Evolutionary conservation across 2,329 filamentous ascomycete species (phyloP).

Genomic region (Talaromyces albobiverticillius): DNA sequence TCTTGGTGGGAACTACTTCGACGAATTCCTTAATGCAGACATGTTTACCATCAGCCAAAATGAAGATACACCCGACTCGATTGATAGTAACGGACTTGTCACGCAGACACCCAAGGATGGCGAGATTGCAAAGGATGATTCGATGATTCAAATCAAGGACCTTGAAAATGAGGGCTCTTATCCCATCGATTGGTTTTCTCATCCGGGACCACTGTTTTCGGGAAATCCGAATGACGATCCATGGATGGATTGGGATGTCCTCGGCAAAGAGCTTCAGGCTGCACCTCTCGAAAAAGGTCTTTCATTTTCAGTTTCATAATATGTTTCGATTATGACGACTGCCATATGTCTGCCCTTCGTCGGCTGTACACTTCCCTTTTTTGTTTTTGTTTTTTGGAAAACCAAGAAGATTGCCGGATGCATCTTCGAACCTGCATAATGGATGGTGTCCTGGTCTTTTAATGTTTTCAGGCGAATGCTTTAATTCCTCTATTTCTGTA

Average conservation of each 20-base stretch:
- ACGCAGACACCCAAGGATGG: constrained; percentile 37
- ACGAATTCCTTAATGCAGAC: constrained; percentile 36
- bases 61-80: constrained; percentile 37
- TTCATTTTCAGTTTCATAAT: constrained; percentile 13
- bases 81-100: constrained; percentile 29
- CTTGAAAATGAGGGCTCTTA: constrained; percentile 29
- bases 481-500: neutral
- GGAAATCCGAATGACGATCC: constrained; percentile 25
- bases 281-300: neutral
- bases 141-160: constrained; percentile 27
- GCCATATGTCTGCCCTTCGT: neutral
- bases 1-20: constrained; percentile 33
- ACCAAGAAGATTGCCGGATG: neutral
- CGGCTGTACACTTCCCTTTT: neutral
- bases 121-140: constrained; percentile 31
- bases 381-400: neutral
- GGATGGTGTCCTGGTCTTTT: neutral
- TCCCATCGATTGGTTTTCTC: constrained; percentile 31
- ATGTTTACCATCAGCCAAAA: constrained; percentile 32
- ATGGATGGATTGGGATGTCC: constrained; percentile 35
- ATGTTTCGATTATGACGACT: neutral
- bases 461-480: neutral
- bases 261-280: constrained; percentile 21
- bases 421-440: neutral
- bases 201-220: constrained; percentile 26